Conservation (phyloP, 768 basidiomycete genomes). For the Tremella mesenterica region DNA sequence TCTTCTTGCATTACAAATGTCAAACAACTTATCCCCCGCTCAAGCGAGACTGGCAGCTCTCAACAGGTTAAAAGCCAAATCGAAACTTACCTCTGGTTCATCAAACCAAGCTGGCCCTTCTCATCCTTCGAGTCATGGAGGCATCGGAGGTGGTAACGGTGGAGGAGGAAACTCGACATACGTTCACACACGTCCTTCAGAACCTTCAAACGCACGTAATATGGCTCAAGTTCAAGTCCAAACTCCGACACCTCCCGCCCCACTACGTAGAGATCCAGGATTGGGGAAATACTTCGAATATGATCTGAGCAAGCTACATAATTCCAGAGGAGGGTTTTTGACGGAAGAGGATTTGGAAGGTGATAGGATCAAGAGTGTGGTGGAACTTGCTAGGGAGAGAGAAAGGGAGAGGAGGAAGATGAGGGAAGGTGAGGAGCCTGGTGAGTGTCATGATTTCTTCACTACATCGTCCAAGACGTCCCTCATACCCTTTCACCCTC, state of each 20-base stretch:
- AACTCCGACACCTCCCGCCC: conserved; percentile 9
- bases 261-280: conserved; percentile 38
- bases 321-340: conserved; percentile 91
- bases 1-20: no score
- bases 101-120: conserved; percentile 9
- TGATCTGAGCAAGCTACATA: conserved; percentile 92
- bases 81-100: conserved; percentile 15
- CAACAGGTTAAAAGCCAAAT: conserved; percentile 39
- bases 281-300: conserved; percentile 89
- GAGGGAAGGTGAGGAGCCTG: conserved; percentile 48
- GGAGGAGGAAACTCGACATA: no score
- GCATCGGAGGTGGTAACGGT: not conserved
- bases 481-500: no score
- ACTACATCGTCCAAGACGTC: no score
- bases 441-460: conserved; percentile 32
- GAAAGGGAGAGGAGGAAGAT: conserved; percentile 71
- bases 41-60: conserved; percentile 36
- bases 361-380: conserved; percentile 59
- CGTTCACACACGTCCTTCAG: conserved; percentile 20
- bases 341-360: conserved; percentile 66
- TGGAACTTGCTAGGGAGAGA: conserved; percentile 64
- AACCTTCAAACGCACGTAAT: conserved; percentile 23
- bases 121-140: not conserved
- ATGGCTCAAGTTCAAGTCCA: conserved; percentile 7
- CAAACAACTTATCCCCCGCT: conserved; percentile 19